A percentile compares a stretch with the other conserved stretches of the same genome.
Evolutionary conservation across 306 rosid species (phyloP).

Genomic region (Casuarina equisetifolia): DNA sequence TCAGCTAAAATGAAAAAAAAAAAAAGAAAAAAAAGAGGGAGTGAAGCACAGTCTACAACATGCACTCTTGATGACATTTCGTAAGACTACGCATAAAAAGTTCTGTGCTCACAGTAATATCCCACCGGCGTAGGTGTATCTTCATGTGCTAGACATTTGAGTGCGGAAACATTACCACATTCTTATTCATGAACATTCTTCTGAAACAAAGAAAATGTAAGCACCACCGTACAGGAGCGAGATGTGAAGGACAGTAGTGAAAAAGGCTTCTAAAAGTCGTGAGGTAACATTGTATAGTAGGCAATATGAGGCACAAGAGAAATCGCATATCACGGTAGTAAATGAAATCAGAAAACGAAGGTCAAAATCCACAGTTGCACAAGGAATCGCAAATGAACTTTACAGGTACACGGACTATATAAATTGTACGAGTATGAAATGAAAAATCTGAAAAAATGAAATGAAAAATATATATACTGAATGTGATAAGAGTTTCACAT

Average conservation of each 20-base stretch:
- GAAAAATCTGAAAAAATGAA: neutral
- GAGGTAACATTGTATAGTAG: neutral
- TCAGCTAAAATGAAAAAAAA: too few relatives aligned
- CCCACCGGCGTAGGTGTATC: neutral
- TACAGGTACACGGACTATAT: neutral
- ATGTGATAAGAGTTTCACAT: too few relatives aligned
- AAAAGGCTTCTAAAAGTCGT: neutral
- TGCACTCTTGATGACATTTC: too few relatives aligned
- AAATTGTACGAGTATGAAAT: neutral
- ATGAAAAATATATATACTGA: neutral
- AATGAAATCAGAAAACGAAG: neutral
- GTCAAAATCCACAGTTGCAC: neutral
- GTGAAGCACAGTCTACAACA: too few relatives aligned
- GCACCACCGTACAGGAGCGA: neutral
- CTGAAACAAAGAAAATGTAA: neutral
- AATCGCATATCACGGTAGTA: neutral
- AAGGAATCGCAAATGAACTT: neutral
- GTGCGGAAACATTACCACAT: neutral
- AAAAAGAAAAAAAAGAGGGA: too few relatives aligned
- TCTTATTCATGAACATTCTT: neutral
- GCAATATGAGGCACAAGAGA: neutral
- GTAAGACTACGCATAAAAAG: too few relatives aligned
- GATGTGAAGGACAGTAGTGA: neutral
- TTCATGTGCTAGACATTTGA: neutral
- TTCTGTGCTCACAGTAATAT: neutral